Evolutionary conservation across 2,329 filamentous ascomycete species (phyloP), one percentile per base, ranked within the genome.

Genomic region (Penicillium sp.): DNA sequence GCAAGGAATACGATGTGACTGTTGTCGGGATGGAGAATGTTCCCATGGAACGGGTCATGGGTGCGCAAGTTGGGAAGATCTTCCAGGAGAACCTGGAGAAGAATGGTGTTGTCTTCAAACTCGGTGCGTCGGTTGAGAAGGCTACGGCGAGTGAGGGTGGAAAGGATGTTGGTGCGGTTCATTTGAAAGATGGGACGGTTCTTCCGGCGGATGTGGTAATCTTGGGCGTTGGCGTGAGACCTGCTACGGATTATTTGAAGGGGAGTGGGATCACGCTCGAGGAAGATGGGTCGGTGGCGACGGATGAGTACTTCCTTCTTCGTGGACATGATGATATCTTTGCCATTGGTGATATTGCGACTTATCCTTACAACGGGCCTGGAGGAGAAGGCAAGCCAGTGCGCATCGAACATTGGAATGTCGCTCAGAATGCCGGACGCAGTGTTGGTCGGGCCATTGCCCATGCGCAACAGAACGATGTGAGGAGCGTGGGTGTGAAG

Each of bases 341-440:
- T 68, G 94, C 94, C 13, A 85, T 99, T 56, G 93, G 93, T 47
- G 94, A 99, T 70, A 97, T 99, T 57, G 92, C 94, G 12, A 92
- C 89, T 0, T 96, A 90, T 72, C 94, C 94, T 0, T 99, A 99
- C 77, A 82, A 90, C 70, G 94, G 94, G 1, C 94, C 94, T 0
- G 91, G 89, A 23, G 87, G 90, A 24, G 81, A 87, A 15, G 90
- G 89, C 57, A 80, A 80, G 42, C 80, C 81, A 16, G 84, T 88
- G 0, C 87, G 94, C 58, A 96, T 97, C 67, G 94, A 99, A 79
- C 94, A 99, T 71, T 99, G 94, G 94, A 93, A 96, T 73, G 94
- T 99, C 2, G 94, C 94, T 4, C 94, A 97, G 68, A 96, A 97
- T 66, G 81, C 89, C 1, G 94, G 94, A 2, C 88, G 93, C 41